Conservation (phyloP, 768 basidiomycete genomes). For the Chalciporus pseudorubinellus region DNA sequence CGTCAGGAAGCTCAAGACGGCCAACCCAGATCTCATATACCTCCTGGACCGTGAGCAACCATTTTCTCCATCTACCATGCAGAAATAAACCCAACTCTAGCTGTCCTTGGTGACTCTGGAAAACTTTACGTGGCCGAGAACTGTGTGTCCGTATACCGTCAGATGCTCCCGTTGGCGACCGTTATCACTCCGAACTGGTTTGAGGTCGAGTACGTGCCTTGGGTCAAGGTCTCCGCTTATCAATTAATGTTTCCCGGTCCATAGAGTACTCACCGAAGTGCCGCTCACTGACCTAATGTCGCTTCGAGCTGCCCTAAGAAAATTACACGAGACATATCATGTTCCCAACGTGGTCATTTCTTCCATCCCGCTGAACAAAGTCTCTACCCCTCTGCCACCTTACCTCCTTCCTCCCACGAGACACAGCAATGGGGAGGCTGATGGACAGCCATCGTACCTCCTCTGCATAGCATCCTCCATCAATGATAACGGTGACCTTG, state of each 20-base stretch:
- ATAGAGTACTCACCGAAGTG: constrained; percentile 72
- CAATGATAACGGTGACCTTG: constrained; percentile 16
- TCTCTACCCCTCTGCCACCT: constrained; percentile 52
- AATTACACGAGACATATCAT: constrained; percentile 70
- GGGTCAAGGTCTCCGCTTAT: background rate
- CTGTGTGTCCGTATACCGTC: constrained; percentile 83
- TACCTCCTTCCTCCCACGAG: constrained; percentile 34
- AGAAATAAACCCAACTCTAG: constrained; percentile 37
- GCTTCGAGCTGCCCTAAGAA: constrained; percentile 63
- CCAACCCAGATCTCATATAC: constrained; percentile 68
- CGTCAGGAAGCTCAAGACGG: constrained; percentile 55
- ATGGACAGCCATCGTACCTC: constrained; percentile 46
- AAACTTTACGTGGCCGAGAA: constrained; percentile 83
- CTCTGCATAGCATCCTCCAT: constrained; percentile 78
- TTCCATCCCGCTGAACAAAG: constrained; percentile 76
- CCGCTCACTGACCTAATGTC: constrained; percentile 65
- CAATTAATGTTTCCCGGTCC: background rate
- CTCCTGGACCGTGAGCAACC: constrained; percentile 80
- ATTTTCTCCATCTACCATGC: background rate
- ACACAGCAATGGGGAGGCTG: background rate
- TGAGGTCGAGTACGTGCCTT: constrained; percentile 78
- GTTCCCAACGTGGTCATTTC: constrained; percentile 91
- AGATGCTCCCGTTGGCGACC: constrained; percentile 77
- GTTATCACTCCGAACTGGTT: constrained; percentile 99
- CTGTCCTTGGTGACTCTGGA: constrained; percentile 93